These are phyloP conservation scores for Botryotinia convoluta DNA, from an alignment of 2,329 filamentous ascomycete species.

Conservation along the genomic window DNA sequence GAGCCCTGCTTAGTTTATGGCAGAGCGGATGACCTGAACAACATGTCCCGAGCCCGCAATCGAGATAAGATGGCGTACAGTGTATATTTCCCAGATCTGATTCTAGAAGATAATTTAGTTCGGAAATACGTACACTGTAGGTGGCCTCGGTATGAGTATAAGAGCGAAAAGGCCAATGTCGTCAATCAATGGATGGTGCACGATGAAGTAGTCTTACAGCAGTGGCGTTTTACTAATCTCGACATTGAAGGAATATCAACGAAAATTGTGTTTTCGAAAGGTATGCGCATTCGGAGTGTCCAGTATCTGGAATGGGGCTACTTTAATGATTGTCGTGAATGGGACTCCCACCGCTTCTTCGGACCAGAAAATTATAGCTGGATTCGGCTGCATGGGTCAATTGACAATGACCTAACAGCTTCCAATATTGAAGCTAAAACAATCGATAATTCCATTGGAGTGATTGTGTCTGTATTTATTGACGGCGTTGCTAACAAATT, in stretches of 20 bases:
- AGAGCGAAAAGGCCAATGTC: neutral
- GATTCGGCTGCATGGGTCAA: too few species aligned
- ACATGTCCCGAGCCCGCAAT: neutral
- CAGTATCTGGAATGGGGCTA: neutral
- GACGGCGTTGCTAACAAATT: neutral
- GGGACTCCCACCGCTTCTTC: neutral
- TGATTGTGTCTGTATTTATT: neutral
- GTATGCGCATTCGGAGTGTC: rapidly evolving
- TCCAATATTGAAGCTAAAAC: too few species aligned
- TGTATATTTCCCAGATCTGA: neutral
- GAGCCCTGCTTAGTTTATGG: rapidly evolving
- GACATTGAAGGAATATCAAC: neutral
- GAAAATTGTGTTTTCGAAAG: neutral
- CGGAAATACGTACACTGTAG: neutral
- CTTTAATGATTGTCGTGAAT: too few species aligned
- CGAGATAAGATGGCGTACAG: rapidly evolving
- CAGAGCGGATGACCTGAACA: rapidly evolving
- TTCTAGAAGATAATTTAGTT: neutral
- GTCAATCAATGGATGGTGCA: neutral
- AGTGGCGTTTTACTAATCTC: neutral
- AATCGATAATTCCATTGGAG: neutral
- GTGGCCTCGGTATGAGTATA: neutral
- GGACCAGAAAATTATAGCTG: neutral
- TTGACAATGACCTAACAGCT: too few species aligned
- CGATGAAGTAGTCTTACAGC: neutral